Conservation (phyloP, 2,329 filamentous ascomycete genomes). For the Scytalidium sp. region DNA sequence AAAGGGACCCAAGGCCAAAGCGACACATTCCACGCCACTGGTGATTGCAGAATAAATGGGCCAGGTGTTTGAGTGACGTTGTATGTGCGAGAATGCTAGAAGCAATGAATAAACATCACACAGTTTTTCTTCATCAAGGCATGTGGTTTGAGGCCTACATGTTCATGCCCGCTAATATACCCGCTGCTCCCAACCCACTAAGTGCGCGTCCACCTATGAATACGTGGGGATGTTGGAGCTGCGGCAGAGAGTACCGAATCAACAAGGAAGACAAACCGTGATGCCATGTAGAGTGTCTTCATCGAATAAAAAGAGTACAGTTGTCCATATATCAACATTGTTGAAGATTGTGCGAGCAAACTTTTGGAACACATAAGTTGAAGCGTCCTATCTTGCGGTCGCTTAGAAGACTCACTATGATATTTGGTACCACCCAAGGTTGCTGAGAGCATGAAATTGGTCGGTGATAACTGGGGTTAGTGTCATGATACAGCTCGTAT, state of each 20-base stretch:
- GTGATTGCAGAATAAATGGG: not conserved
- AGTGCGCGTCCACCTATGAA: not conserved
- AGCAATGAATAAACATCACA: too few species aligned
- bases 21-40: not conserved
- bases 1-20: not conserved
- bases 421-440: slow-evolving; percentile 44
- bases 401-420: slow-evolving; percentile 31
- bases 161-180: not conserved
- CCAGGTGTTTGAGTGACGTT: not conserved
- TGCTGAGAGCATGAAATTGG: slow-evolving; percentile 34
- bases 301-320: not conserved
- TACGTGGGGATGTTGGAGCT: not conserved
- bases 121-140: too few species aligned
- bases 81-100: not conserved
- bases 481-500: not conserved
- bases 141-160: not conserved
- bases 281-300: not conserved
- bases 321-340: not conserved
- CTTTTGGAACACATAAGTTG: slow-evolving; percentile 25
- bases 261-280: not conserved
- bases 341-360: not conserved
- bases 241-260: not conserved
- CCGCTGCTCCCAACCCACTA: not conserved
- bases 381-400: slow-evolving; percentile 21
- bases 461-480: slow-evolving; percentile 25